Evolutionary conservation across 805 yeast species (phyloP).

Genomic region (Candida pseudofarinosa): DNA sequence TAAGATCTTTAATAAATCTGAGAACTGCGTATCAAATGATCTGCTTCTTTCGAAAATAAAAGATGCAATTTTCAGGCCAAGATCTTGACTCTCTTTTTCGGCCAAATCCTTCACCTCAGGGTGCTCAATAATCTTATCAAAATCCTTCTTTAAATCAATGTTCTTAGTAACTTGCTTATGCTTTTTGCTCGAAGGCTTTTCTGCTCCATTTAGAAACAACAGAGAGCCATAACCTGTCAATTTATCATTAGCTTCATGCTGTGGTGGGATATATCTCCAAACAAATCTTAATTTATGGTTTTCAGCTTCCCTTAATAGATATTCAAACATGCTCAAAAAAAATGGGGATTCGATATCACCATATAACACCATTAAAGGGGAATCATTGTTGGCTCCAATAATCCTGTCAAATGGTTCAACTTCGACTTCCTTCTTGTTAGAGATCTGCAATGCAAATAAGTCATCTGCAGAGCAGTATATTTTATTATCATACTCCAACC

Average conservation of each 20-base stretch:
- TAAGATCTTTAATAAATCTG: conserved; percentile 35
- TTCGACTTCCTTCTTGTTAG: conserved; percentile 13
- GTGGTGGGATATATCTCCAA: conserved; percentile 63
- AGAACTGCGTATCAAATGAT: conserved; percentile 17
- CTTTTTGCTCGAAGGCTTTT: background rate
- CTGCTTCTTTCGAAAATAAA: conserved; percentile 22
- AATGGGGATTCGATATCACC: conserved; percentile 53
- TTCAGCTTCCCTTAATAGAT: conserved; percentile 55
- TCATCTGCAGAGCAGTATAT: conserved; percentile 66
- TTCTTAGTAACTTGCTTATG: conserved; percentile 6
- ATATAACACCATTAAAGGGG: conserved; percentile 61
- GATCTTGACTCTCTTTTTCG: conserved; percentile 25
- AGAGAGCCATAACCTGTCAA: conserved; percentile 67
- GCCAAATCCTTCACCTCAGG: conserved; percentile 24
- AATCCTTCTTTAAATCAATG: conserved; percentile 6
- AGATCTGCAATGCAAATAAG: conserved; percentile 72
- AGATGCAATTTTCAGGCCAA: conserved; percentile 42
- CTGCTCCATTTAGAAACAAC: background rate
- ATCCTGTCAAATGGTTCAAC: conserved; percentile 56
- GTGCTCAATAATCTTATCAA: conserved; percentile 7
- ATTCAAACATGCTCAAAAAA: conserved; percentile 55
- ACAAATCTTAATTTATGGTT: conserved; percentile 67
- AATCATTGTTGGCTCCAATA: conserved; percentile 46
- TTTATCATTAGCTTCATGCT: conserved; percentile 16
- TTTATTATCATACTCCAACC: conserved; percentile 50